phyloP scores from a whole-genome alignment of 2,329 filamentous ascomycete species.

The Xylaria sp. region DNA sequence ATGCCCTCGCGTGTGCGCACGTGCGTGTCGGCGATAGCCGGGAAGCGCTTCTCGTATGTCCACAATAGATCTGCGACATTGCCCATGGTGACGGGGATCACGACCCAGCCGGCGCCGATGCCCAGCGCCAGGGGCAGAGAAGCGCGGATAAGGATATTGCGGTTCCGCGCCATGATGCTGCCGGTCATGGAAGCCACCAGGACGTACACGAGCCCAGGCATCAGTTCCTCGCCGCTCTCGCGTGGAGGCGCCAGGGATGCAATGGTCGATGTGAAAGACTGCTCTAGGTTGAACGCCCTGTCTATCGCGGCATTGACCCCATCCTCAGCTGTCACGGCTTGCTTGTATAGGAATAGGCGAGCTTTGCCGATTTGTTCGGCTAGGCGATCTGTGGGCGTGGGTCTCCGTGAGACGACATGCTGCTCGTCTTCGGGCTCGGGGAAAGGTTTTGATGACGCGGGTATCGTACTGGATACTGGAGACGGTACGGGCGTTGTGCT shows the following conservation, averaged over 20 bases:
- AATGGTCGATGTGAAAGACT: slow-evolving; percentile 88
- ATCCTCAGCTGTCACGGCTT: slow-evolving; percentile 80
- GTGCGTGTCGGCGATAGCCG: slow-evolving; percentile 84
- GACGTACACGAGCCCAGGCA: slow-evolving; percentile 92
- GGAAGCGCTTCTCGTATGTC: slow-evolving; percentile 92
- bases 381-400: slow-evolving; percentile 89
- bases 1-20: slow-evolving; percentile 75
- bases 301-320: slow-evolving; percentile 85
- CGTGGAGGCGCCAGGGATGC: slow-evolving; percentile 87
- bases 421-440: slow-evolving; percentile 49
- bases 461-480: slow-evolving; percentile 50
- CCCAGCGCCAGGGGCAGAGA: slow-evolving; percentile 82
- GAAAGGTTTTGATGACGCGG: slow-evolving; percentile 43
- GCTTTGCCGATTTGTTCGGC: slow-evolving; percentile 82
- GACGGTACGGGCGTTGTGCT: slow-evolving; percentile 45
- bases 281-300: slow-evolving; percentile 84
- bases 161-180: slow-evolving; percentile 88
- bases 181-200: slow-evolving; percentile 95
- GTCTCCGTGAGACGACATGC: slow-evolving; percentile 54
- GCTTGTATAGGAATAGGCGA: slow-evolving; percentile 82
- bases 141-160: slow-evolving; percentile 83
- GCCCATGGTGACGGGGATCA: slow-evolving; percentile 88
- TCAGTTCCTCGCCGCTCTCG: slow-evolving; percentile 86
- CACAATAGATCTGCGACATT: slow-evolving; percentile 89
- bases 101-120: slow-evolving; percentile 82